A percentile compares a stretch with the other conserved stretches of the same genome.
These are phyloP conservation scores for Graphilbum ipis-grandicollis DNA, from an alignment of 2,329 filamentous ascomycete species.

Conservation along the genomic window DNA sequence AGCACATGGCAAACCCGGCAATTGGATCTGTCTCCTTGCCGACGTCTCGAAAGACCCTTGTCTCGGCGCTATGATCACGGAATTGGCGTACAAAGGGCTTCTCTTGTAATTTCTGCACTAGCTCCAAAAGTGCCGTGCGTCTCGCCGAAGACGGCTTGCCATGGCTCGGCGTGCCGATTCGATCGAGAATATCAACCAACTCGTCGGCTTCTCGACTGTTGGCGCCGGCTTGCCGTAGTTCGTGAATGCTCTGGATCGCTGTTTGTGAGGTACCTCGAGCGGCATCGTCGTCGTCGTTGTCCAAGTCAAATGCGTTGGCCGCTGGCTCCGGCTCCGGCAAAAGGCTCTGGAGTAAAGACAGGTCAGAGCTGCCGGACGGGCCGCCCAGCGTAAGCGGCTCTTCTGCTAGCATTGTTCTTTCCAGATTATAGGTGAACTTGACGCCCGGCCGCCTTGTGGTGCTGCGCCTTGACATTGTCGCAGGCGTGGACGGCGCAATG, in stretches of 20 bases:
- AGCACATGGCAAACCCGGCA: conserved; percentile 45
- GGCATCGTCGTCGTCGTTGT: conserved; percentile 29
- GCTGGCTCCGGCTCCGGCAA: conserved; percentile 10
- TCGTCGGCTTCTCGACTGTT: conserved; percentile 50
- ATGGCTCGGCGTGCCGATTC: conserved; percentile 33
- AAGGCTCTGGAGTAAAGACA: conserved; percentile 11
- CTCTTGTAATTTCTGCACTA: conserved; percentile 40
- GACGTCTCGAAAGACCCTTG: conserved; percentile 46
- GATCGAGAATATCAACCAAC: conserved; percentile 44
- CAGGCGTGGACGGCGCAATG: conserved; percentile 7
- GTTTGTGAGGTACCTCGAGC: conserved; percentile 25
- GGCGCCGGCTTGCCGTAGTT: conserved; percentile 46
- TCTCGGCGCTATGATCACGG: conserved; percentile 54
- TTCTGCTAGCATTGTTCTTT: conserved; percentile 19
- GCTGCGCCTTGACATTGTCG: conserved; percentile 8
- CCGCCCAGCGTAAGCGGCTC: conserved; percentile 10
- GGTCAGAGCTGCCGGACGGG: conserved; percentile 7
- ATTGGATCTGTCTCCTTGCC: conserved; percentile 41
- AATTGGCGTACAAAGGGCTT: conserved; percentile 53
- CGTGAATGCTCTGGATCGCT: conserved; percentile 45
- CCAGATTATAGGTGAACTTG: conserved; percentile 21
- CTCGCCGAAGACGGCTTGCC: conserved; percentile 30
- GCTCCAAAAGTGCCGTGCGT: conserved; percentile 40
- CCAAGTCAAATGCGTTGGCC: conserved; percentile 16
- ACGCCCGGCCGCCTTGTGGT: conserved; percentile 14